phyloP scores from a whole-genome alignment of 345 rosid species.

The Adansonia digitata region DNA sequence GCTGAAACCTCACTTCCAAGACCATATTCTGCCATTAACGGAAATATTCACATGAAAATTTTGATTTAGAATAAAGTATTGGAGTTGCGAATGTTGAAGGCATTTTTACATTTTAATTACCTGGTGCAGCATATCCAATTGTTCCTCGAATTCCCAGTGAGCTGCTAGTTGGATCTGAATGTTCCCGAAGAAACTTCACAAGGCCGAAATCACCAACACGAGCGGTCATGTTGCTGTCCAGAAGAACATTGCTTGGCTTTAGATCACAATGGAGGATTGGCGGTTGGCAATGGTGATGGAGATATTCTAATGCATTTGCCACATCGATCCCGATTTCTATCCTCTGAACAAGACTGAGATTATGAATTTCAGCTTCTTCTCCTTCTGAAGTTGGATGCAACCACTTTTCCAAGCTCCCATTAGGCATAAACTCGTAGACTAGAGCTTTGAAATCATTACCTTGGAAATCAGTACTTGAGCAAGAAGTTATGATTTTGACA shows the following conservation, averaged over 20 bases:
- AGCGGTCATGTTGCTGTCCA: slow-evolving; percentile 18
- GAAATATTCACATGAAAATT: background rate
- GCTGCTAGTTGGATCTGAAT: background rate
- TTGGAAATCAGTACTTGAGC: too few relatives aligned
- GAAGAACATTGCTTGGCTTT: slow-evolving; percentile 24
- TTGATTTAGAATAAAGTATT: background rate
- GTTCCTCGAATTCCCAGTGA: background rate
- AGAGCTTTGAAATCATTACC: too few relatives aligned
- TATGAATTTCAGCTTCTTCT: background rate
- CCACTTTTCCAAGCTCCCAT: too few relatives aligned
- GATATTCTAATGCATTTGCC: slow-evolving; percentile 17
- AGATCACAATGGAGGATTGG: slow-evolving; percentile 26
- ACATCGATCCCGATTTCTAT: slow-evolving; percentile 20
- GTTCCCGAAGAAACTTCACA: background rate
- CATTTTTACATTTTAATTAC: background rate
- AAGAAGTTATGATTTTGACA: slow-evolving; percentile 3
- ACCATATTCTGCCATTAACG: slow-evolving; percentile 1
- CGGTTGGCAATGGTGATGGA: slow-evolving; percentile 11
- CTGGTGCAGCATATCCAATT: background rate
- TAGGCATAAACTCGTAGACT: too few relatives aligned
- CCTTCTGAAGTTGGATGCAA: background rate
- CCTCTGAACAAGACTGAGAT: slow-evolving; percentile 13
- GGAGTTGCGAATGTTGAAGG: background rate
- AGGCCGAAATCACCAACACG: slow-evolving; percentile 25
- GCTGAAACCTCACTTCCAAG: background rate